phyloP scores from a whole-genome alignment of 108 stramenopile species.

The Cyclotella choctawhatcheeana region DNA sequence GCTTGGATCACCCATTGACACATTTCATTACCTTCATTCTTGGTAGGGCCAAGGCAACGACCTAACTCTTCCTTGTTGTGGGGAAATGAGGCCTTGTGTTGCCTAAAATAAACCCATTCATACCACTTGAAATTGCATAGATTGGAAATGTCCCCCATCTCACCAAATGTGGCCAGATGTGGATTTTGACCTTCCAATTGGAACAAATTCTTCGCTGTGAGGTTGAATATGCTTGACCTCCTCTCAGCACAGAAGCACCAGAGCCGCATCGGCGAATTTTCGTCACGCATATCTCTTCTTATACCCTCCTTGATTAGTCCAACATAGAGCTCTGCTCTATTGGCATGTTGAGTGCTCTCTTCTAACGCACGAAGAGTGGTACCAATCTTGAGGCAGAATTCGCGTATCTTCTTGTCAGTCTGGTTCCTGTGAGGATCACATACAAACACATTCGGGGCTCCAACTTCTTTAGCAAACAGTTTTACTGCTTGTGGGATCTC shows the following conservation, averaged over 20 bases:
- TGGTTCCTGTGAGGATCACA: conserved; percentile 31
- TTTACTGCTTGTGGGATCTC: conserved; percentile 31
- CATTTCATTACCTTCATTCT: conserved; percentile 54
- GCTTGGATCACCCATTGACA: conserved; percentile 41
- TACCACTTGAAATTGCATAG: conserved; percentile 52
- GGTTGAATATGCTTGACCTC: conserved; percentile 35
- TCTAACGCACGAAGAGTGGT: conserved; percentile 32
- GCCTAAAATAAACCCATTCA: conserved; percentile 49
- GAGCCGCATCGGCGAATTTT: conserved; percentile 22
- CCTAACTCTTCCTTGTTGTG: conserved; percentile 15
- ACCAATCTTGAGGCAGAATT: conserved; percentile 33
- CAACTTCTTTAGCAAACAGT: conserved; percentile 47
- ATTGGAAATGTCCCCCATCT: conserved; percentile 48
- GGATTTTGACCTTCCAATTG: conserved; percentile 45
- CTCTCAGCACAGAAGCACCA: conserved; percentile 60
- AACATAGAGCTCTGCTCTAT: conserved; percentile 46
- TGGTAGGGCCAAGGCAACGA: conserved; percentile 45
- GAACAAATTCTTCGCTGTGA: conserved; percentile 48
- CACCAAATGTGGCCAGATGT: conserved; percentile 29
- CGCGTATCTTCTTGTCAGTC: conserved; percentile 1
- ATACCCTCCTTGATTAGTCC: conserved; percentile 50
- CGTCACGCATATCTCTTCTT: conserved; percentile 35
- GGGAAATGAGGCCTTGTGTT: conserved; percentile 1
- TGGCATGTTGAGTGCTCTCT: conserved; percentile 41
- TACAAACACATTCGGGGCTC: conserved; percentile 42